These are phyloP conservation scores for Trichoderma citrinoviride DNA, from an alignment of 2,329 filamentous ascomycete species.

Conservation along the genomic window DNA sequence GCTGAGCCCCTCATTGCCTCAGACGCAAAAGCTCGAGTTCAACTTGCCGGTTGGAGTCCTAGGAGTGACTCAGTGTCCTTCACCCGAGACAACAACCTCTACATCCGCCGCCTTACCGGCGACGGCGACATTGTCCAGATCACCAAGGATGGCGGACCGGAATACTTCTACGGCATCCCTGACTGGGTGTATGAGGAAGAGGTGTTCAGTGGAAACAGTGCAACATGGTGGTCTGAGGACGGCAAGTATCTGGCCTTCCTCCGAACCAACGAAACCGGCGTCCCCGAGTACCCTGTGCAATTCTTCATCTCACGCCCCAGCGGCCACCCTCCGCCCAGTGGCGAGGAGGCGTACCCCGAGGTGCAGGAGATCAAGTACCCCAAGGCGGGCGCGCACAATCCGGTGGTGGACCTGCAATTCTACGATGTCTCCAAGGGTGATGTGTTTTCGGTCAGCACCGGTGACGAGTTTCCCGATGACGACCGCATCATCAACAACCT, in stretches of 20 bases:
- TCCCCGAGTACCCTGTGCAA: conserved; percentile 88
- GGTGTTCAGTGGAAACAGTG: conserved; percentile 68
- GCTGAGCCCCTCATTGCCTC: conserved; percentile 74
- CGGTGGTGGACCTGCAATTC: conserved; percentile 81
- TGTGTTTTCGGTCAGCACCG: conserved; percentile 74
- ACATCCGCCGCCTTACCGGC: conserved; percentile 60
- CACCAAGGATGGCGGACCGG: conserved; percentile 79
- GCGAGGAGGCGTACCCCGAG: conserved; percentile 87
- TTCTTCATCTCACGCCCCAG: conserved; percentile 90
- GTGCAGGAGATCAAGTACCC: conserved; percentile 93
- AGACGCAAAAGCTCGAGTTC: conserved; percentile 63
- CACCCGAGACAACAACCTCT: conserved; percentile 87
- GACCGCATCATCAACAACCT: conserved; percentile 91
- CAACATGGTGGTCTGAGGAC: conserved; percentile 93
- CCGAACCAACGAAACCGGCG: conserved; percentile 86
- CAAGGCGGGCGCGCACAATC: conserved; percentile 91
- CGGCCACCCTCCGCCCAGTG: conserved; percentile 60
- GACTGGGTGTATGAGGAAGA: conserved; percentile 91
- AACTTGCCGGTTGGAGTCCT: conserved; percentile 88
- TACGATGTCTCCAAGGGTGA: conserved; percentile 78
- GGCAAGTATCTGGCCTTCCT: conserved; percentile 89
- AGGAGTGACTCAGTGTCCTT: conserved; percentile 85
- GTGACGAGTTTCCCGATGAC: conserved; percentile 73
- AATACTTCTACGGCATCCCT: conserved; percentile 92
- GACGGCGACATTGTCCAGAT: conserved; percentile 65